Base-by-base conservation (phyloP, 1,284 basidiomycete species). In the Ganoderma resinaceum region DNA sequence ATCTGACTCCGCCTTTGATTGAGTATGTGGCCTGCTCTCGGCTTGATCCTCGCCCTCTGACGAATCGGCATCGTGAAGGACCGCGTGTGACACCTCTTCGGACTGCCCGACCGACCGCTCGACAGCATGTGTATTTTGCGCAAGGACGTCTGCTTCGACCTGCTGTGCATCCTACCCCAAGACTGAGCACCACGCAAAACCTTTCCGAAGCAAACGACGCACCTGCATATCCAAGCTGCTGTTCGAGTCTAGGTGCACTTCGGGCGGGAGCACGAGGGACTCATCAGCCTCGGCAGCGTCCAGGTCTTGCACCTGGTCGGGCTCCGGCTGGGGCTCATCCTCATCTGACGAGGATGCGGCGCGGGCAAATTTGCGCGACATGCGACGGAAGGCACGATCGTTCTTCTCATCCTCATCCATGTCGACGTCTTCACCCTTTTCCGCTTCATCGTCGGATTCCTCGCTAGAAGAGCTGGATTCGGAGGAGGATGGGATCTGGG, bases 311-410 rank as follows among this genome's bases (percentile, higher is more conserved):
- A 12, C n/a, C n/a, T n/a, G 37, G 18, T 73, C 75, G 4, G 40
- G 58, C 9, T 66, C 67, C 3, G 66, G 60, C 40, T 75, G 75
- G 7, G 70, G 72, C 29, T 66, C 60, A 14, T 75, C 78, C 12
- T 78, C 78, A 53, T 77, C 76, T 11, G 76, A 77, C 7, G 78
- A 77, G 20, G 72, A 68, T 3, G 37, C 73, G 2, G 61, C 67
- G 16, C 70, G 73, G 23, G 65, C 62, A 26, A 76, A 70, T 33
- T 65, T 73, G 59, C 72, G 71, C 49, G 75, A 75, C 52, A 78
- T 58, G 23, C 76, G 73, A n/a, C 77, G 71, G 69, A 66, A 77
- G 1, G 73, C 72, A 20, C 61, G 62, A 26, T 76, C 72, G 55
- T 73, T 67, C 71, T 75, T 73, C 38, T 76, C 75, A 35, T 76